Conservation (phyloP, 345 rosid genomes). For the Anastatica hierochuntica region DNA sequence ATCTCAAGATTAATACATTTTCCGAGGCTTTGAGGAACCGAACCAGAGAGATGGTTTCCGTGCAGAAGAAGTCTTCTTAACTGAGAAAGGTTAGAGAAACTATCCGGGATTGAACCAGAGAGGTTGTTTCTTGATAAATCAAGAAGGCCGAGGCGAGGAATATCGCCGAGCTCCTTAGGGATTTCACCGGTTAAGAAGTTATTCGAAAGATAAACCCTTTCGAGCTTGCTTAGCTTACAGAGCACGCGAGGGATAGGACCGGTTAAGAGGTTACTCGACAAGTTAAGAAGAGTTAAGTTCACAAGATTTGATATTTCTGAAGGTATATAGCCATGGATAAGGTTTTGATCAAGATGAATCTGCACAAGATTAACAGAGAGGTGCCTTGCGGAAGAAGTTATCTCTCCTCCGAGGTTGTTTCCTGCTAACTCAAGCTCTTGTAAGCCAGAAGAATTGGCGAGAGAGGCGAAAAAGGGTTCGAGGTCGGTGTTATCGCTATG, state of each 20-base stretch:
- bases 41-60: slow-evolving; percentile 62
- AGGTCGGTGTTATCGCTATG: slow-evolving; percentile 70
- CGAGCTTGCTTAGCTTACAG: slow-evolving; percentile 54
- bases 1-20: slow-evolving; percentile 69
- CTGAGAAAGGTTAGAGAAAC: slow-evolving; percentile 65
- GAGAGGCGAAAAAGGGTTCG: slow-evolving; percentile 59
- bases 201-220: slow-evolving; percentile 69
- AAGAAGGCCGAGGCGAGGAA: slow-evolving; percentile 68
- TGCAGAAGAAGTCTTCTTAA: slow-evolving; percentile 52
- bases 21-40: slow-evolving; percentile 60
- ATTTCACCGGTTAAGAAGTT: slow-evolving; percentile 65
- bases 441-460: slow-evolving; percentile 43
- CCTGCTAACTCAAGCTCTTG: slow-evolving; percentile 79
- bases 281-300: slow-evolving; percentile 66
- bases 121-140: slow-evolving; percentile 77
- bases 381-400: slow-evolving; percentile 51
- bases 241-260: slow-evolving; percentile 62
- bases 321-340: slow-evolving; percentile 63
- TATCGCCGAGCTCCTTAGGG: slow-evolving; percentile 59
- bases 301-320: slow-evolving; percentile 58
- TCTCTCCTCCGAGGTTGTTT: slow-evolving; percentile 55
- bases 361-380: slow-evolving; percentile 56
- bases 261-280: slow-evolving; percentile 69
- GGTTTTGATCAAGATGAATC: slow-evolving; percentile 71
- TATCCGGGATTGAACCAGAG: slow-evolving; percentile 71